These are phyloP conservation scores for Lophiotrema nucula DNA, from an alignment of 495 filamentous ascomycete species.

Conservation along the genomic window DNA sequence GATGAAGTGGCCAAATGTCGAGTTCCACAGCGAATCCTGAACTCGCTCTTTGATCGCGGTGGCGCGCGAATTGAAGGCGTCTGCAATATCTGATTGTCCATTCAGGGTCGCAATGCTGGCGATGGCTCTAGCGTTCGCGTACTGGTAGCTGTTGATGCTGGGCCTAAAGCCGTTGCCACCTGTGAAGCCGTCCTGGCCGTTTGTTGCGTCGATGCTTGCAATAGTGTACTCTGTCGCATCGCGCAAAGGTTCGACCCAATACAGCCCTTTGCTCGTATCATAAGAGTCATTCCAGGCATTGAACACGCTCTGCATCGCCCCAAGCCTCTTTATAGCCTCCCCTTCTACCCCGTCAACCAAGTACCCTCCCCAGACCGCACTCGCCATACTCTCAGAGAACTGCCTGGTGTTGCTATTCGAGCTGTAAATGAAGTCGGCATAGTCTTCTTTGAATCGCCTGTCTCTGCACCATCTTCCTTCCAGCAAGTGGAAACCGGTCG, in stretches of 20 bases:
- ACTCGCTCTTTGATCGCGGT: not conserved
- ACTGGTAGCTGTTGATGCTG: slow-evolving; percentile 11
- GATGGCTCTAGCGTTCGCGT: slow-evolving; percentile 5
- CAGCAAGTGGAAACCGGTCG: slow-evolving; percentile 4
- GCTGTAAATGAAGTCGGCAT: no score
- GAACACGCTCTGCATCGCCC: slow-evolving; percentile 2
- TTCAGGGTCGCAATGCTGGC: not conserved
- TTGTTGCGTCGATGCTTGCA: slow-evolving; percentile 4
- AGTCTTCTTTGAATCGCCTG: slow-evolving; percentile 8
- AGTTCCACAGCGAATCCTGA: slow-evolving; percentile 4
- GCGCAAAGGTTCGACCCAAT: slow-evolving; percentile 6
- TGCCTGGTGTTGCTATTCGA: no score
- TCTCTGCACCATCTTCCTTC: slow-evolving; percentile 8
- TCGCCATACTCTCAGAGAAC: no score
- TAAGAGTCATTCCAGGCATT: slow-evolving; percentile 6
- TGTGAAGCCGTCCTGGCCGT: slow-evolving; percentile 1
- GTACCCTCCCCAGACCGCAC: no score
- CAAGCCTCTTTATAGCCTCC: not conserved
- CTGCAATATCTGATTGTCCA: not conserved
- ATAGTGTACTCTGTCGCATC: slow-evolving; percentile 11
- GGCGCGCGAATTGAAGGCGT: not conserved
- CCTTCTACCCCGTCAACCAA: slow-evolving; percentile 5
- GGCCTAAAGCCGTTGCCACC: slow-evolving; percentile 2
- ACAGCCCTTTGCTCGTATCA: not conserved
- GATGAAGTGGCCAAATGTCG: slow-evolving; percentile 6